A percentile compares a stretch with the other conserved stretches of the same genome.
Evolutionary conservation across 2,329 filamentous ascomycete genomes (phyloP).

Genomic region (Apiospora hydei): DNA sequence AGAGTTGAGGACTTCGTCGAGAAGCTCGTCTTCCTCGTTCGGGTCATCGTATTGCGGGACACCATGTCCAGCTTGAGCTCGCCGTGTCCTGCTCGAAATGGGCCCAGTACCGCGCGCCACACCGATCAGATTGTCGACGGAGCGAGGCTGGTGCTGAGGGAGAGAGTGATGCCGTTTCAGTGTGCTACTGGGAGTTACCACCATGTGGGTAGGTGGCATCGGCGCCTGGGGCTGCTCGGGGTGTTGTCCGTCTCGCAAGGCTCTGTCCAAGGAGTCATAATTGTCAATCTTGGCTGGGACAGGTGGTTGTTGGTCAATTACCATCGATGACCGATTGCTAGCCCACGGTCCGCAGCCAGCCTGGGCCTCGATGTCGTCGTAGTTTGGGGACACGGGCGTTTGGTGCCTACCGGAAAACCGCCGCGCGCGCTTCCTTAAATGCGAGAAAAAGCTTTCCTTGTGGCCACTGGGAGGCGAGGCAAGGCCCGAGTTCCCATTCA

Average conservation of each 20-base stretch:
- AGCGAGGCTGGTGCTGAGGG: constrained; percentile 68
- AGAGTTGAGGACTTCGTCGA: constrained; percentile 86
- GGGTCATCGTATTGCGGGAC: constrained; percentile 90
- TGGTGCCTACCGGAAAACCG: constrained; percentile 92
- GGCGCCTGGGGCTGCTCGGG: constrained; percentile 54
- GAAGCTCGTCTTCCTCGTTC: constrained; percentile 93
- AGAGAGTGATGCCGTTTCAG: constrained; percentile 72
- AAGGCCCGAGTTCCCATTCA: constrained; percentile 81
- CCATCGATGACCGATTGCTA: constrained; percentile 84
- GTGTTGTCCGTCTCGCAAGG: constrained; percentile 62
- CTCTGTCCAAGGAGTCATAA: constrained; percentile 68
- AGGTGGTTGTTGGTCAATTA: constrained; percentile 66
- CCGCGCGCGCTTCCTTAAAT: constrained; percentile 90
- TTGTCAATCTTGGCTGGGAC: constrained; percentile 59
- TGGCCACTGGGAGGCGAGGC: constrained; percentile 80
- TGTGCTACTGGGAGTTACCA: constrained; percentile 53
- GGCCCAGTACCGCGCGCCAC: constrained; percentile 64
- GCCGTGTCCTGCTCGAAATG: constrained; percentile 80
- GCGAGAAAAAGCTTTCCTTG: constrained; percentile 98
- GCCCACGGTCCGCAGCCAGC: constrained; percentile 90
- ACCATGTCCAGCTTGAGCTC: constrained; percentile 77
- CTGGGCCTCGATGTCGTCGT: constrained; percentile 91
- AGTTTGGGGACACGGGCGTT: constrained; percentile 76
- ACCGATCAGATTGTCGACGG: constrained; percentile 68
- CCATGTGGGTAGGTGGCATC: constrained; percentile 61